A percentile compares a stretch with the other conserved stretches of the same genome.
Conservation (phyloP, 345 rosid genomes). For the Garcia nutans region DNA sequence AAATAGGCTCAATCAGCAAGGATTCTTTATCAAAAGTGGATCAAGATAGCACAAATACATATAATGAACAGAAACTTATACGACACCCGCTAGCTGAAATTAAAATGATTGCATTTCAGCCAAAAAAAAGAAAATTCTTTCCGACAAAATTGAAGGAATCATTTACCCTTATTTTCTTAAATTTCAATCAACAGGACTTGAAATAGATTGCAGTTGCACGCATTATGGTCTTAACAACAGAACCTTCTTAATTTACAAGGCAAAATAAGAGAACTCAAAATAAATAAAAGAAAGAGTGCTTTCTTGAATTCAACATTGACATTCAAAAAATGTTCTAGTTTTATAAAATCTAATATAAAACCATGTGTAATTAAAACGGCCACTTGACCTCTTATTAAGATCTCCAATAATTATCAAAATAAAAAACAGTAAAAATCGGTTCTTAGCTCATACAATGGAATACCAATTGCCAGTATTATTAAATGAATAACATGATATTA, state of each 20-base stretch:
- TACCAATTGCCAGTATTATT: no score
- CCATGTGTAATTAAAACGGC: not conserved
- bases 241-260: no score
- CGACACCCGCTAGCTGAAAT: no score
- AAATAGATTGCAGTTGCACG: no score
- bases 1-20: not conserved
- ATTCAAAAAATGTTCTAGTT: not conserved
- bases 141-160: not conserved
- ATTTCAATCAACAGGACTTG: not conserved
- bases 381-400: not conserved
- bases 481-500: no score
- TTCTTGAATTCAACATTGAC: slow-evolving; percentile 1
- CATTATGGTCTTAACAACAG: no score
- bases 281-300: not conserved
- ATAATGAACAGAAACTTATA: no score
- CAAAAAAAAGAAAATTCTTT: not conserved
- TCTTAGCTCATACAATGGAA: no score
- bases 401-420: no score
- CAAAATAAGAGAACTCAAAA: not conserved
- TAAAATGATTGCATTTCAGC: not conserved
- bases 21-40: not conserved
- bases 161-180: not conserved
- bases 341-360: not conserved
- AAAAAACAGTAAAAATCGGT: no score
- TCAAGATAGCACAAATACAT: not conserved